Conservation (phyloP, 1,284 basidiomycete genomes). For the Grifola frondosa region DNA sequence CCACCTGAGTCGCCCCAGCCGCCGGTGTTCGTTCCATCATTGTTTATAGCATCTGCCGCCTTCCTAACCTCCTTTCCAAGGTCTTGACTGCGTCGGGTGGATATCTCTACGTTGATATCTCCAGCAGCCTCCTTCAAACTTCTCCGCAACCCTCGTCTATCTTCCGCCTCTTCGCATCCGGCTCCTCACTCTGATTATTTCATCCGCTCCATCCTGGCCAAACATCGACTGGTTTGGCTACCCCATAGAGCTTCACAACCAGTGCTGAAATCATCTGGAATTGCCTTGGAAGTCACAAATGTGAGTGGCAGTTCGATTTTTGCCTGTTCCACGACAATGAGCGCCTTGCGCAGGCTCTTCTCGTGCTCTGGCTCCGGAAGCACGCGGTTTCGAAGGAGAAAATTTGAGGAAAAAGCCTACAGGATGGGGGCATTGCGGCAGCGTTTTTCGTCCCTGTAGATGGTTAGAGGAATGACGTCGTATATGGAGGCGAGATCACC, state of each 20-base stretch:
- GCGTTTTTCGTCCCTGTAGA: conserved; percentile 34
- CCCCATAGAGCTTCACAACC: conserved; percentile 51
- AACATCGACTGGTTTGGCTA: conserved; percentile 30
- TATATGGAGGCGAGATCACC: conserved; percentile 10
- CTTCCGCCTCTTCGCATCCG: conserved; percentile 27
- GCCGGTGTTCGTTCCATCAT: conserved; percentile 3
- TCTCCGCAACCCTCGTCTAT: conserved; percentile 11
- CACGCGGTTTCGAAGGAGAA: conserved; percentile 55
- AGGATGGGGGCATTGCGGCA: no score
- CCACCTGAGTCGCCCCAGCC: not conserved
- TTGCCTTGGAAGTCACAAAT: conserved; percentile 46
- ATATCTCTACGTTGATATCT: conserved; percentile 16
- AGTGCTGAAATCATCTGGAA: conserved; percentile 55
- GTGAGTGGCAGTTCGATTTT: conserved; percentile 57
- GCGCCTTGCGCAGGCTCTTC: conserved; percentile 45
- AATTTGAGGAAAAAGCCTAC: no score
- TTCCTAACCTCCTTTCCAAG: conserved; percentile 20
- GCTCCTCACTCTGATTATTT: conserved; percentile 17
- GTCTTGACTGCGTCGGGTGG: conserved; percentile 19
- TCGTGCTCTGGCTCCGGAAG: conserved; percentile 46
- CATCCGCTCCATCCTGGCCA: conserved; percentile 12
- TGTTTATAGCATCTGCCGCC: conserved; percentile 12
- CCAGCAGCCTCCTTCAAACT: conserved; percentile 16
- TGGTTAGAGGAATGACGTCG: not conserved
- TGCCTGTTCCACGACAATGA: conserved; percentile 49